Conservation (phyloP, 2,329 filamentous ascomycete species). For the Trichoderma polysporum region DNA sequence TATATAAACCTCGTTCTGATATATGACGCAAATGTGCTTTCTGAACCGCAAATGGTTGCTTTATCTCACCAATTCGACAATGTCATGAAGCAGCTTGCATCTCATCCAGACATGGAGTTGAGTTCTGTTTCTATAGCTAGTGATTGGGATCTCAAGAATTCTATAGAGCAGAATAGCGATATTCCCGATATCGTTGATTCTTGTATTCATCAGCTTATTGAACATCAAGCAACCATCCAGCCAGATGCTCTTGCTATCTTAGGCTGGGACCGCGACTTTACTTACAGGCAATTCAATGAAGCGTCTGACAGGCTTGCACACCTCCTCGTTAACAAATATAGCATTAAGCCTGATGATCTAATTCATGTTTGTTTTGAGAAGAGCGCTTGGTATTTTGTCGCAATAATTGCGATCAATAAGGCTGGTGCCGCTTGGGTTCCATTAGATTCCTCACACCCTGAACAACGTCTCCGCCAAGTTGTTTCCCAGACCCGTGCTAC, state of each 20-base stretch:
- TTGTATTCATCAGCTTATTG: slow-evolving; percentile 20
- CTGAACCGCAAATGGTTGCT: slow-evolving; percentile 5
- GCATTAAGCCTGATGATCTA: slow-evolving; percentile 5
- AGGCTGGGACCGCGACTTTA: slow-evolving; percentile 23
- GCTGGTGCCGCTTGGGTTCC: slow-evolving; percentile 26
- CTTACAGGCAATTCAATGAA: slow-evolving; percentile 8
- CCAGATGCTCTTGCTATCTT: slow-evolving; percentile 19
- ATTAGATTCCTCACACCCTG: slow-evolving; percentile 23
- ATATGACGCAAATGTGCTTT: neutral
- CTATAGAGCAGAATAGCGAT: slow-evolving; percentile 9
- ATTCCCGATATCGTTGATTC: slow-evolving; percentile 13
- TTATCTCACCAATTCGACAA: slow-evolving; percentile 16
- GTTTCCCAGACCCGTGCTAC: slow-evolving; percentile 12
- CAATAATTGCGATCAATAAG: slow-evolving; percentile 24
- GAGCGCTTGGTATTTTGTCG: slow-evolving; percentile 25
- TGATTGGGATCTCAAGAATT: slow-evolving; percentile 5
- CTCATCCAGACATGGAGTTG: neutral
- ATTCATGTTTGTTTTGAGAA: slow-evolving; percentile 35
- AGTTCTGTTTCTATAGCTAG: neutral
- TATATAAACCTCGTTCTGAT: slow-evolving; percentile 10
- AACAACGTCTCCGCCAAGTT: slow-evolving; percentile 18
- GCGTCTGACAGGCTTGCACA: slow-evolving; percentile 18
- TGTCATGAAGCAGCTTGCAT: slow-evolving; percentile 3
- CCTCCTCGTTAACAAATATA: slow-evolving; percentile 4
- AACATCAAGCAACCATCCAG: neutral